Base-by-base conservation (phyloP, 2,329 filamentous ascomycete species). In the Phialemoniopsis sp. region DNA sequence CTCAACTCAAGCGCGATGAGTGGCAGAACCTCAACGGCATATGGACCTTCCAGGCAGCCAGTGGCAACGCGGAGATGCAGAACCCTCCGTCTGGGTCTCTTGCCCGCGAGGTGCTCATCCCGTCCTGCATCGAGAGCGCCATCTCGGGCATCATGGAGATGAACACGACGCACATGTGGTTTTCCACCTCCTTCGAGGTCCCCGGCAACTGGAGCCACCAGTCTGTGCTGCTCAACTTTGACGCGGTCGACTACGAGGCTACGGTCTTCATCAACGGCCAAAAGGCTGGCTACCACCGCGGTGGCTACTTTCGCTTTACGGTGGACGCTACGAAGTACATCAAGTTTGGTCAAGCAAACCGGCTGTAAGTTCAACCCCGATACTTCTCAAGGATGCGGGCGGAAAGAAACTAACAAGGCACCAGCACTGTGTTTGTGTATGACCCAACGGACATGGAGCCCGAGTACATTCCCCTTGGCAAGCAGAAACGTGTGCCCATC, bases 381-480 rank as follows among this genome's bases (percentile, higher is more conserved):
- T n/a, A n/a, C n/a, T n/a, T n/a, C n/a, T n/a, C n/a, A n/a, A n/a
- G n/a, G n/a, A n/a, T n/a, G n/a, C n/a, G n/a, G 33, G 9, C 8
- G 13, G 19, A 28, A 18, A 7, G 13, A 13, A 29, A 21, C 38
- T 14, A 45, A 30, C 4, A 8, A 6, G 26, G 7, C 13, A n/a
- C 29, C 35, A 81, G 78, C 5, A 64, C 79, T 16, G 78, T 87
- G 3, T 81, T 80, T 48, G 81, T 84, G 1, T 74, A 76, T 38
- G 83, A 87, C 44, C 83, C 83, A 0, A 86, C 83, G 0, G 82
- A 87, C 49, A 53, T 56, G 21, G 65, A 66, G 3, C 58, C 60
- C 5, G 64, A 68, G 41, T 69, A 80, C 12, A 80, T 83, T 32
- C 82, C 82, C 0, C 70, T 84, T 32, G 83, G 83, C 45, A 85